phyloP scores from a whole-genome alignment of 106 monocot genomes.

The Dendrobium catenatum region DNA sequence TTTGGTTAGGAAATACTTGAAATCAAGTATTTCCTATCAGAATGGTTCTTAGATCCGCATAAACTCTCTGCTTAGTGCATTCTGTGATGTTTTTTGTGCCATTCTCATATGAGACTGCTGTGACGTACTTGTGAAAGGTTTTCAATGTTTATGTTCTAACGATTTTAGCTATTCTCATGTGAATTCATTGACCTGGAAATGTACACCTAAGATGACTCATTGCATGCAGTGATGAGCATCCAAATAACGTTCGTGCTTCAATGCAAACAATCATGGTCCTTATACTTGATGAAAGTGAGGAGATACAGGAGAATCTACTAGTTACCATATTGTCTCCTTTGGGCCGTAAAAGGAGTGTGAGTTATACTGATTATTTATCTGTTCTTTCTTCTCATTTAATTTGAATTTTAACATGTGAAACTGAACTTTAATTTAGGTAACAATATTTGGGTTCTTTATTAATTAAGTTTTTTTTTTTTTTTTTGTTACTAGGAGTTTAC shows the following conservation, averaged over 20 bases:
- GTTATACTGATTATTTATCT: slow-evolving; percentile 8
- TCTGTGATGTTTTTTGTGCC: not conserved
- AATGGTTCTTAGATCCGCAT: not conserved
- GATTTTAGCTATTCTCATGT: not conserved
- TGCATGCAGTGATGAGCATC: slow-evolving; percentile 78
- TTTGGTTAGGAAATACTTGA: too few relatives aligned
- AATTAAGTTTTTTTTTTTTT: slow-evolving; percentile 8
- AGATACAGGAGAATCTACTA: slow-evolving; percentile 72
- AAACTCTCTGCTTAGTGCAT: not conserved
- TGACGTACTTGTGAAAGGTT: not conserved
- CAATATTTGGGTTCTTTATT: not conserved
- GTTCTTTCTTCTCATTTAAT: not conserved
- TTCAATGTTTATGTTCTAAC: not conserved
- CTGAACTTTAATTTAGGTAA: not conserved
- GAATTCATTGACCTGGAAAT: slow-evolving; percentile 1
- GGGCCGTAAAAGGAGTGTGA: slow-evolving; percentile 65
- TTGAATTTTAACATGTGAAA: not conserved
- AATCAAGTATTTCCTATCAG: too few relatives aligned
- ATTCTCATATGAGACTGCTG: too few relatives aligned
- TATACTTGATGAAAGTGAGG: slow-evolving; percentile 95
- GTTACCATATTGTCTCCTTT: slow-evolving; percentile 58
- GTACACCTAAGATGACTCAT: slow-evolving; percentile 4
- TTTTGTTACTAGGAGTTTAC: slow-evolving; percentile 52
- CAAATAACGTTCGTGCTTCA: slow-evolving; percentile 62
- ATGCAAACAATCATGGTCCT: slow-evolving; percentile 95